These are phyloP conservation scores for Eucalyptus lansdowneana DNA, from an alignment of 345 rosid genomes.

Conservation along the genomic window DNA sequence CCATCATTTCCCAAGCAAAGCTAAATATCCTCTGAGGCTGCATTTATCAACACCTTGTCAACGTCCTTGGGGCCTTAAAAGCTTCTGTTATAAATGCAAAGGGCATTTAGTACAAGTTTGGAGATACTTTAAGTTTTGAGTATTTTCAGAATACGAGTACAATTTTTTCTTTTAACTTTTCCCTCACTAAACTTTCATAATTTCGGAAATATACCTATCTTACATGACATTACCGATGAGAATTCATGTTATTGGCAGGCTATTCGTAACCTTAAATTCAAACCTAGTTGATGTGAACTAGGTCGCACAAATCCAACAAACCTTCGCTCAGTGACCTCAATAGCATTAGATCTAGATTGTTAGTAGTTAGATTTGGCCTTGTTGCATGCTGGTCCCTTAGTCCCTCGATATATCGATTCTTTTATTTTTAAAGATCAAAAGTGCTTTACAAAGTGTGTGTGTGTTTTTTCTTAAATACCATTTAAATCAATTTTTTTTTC, in stretches of 20 bases:
- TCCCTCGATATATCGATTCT: too few relatives aligned
- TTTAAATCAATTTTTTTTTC: too few relatives aligned
- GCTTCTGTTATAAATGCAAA: background rate
- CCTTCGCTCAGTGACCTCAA: background rate
- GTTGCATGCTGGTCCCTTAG: background rate
- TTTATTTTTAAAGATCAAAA: too few relatives aligned
- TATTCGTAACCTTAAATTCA: too few relatives aligned
- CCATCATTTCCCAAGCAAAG: background rate
- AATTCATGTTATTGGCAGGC: rapidly evolving
- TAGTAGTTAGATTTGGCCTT: background rate
- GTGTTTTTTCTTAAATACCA: background rate
- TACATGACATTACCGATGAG: background rate
- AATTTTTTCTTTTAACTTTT: too few relatives aligned
- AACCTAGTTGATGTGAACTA: rapidly evolving
- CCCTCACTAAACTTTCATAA: background rate
- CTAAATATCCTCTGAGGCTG: background rate
- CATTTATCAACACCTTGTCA: background rate
- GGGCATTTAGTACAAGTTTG: too few relatives aligned
- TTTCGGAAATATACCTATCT: too few relatives aligned
- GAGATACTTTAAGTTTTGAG: background rate
- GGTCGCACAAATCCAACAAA: background rate
- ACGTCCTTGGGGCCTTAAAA: background rate
- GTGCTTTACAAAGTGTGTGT: background rate
- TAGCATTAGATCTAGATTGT: too few relatives aligned
- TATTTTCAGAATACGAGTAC: rapidly evolving